Conservation (phyloP, 1,284 basidiomycete genomes). For the Erythrobasidium hasegawianum region DNA sequence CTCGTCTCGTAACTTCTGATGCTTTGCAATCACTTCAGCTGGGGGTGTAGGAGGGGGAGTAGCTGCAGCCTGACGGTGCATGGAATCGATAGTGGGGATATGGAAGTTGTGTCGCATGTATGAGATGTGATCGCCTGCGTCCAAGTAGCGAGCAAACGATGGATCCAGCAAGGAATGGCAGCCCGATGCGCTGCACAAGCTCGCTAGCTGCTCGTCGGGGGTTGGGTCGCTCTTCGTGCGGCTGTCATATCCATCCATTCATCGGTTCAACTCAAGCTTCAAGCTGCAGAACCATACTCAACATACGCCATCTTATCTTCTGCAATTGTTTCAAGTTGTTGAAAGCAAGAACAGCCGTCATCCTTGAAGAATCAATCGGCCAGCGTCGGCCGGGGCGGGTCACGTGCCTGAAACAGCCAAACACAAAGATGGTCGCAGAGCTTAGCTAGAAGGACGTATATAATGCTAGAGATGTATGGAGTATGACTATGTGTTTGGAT, state of each 20-base stretch:
- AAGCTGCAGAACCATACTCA: no score
- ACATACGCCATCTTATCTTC: no score
- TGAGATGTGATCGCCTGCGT: conserved; percentile 11
- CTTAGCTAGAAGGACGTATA: no score
- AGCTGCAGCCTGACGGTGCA: conserved; percentile 15
- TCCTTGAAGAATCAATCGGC: no score
- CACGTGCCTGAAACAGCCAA: no score
- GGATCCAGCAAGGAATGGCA: conserved; percentile 32
- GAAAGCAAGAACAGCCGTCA: no score
- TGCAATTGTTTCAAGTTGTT: no score
- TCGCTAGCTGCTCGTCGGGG: conserved; percentile 22
- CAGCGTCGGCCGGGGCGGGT: no score
- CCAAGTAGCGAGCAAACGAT: conserved; percentile 34
- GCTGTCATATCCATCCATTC: not conserved
- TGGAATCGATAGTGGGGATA: conserved; percentile 23
- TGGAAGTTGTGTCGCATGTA: conserved; percentile 25
- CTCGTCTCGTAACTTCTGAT: conserved; percentile 11
- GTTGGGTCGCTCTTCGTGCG: conserved; percentile 19
- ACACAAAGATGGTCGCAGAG: no score
- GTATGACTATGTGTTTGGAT: no score
- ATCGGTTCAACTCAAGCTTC: not conserved
- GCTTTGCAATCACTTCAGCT: conserved; percentile 17
- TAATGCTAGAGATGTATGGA: no score
- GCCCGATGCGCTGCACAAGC: conserved; percentile 35
- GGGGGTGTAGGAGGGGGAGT: conserved; percentile 6